phyloP scores from a whole-genome alignment of 2,329 filamentous ascomycete species.

The Ramularia endophylla region DNA sequence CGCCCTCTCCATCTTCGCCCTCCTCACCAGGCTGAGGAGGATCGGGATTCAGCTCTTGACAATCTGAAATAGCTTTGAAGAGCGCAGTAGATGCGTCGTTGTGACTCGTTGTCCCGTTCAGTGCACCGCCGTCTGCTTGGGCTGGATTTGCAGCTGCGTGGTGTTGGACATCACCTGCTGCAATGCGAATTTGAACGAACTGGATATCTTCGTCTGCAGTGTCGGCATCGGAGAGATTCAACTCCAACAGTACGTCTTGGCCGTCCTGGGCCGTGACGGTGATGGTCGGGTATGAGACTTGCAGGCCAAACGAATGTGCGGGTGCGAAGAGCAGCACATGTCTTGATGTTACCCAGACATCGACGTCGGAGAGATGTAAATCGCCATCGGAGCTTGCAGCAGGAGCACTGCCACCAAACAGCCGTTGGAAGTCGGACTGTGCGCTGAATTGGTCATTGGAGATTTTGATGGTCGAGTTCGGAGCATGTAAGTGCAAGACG shows the following conservation, averaged over 20 bases:
- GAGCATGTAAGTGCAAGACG: constrained; percentile 59
- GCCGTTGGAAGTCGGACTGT: constrained; percentile 34
- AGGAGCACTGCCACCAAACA: constrained; percentile 3
- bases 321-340: constrained; percentile 53
- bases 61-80: constrained; percentile 65
- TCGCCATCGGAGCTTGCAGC: constrained; percentile 16
- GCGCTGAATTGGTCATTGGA: constrained; percentile 49
- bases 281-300: constrained; percentile 68
- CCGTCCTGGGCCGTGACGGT: constrained; percentile 69
- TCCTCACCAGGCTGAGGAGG: constrained; percentile 48
- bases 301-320: constrained; percentile 53
- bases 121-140: constrained; percentile 3
- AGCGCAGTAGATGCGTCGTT: constrained; percentile 38
- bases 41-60: constrained; percentile 72
- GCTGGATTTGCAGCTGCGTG: constrained; percentile 11
- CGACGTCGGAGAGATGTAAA: constrained; percentile 27
- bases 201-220: constrained; percentile 59
- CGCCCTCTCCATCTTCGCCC: constrained; percentile 41
- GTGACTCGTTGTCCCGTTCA: not conserved
- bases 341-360: constrained; percentile 45
- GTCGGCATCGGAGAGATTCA: constrained; percentile 55
- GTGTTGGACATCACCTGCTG: constrained; percentile 40
- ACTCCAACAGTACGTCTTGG: constrained; percentile 58
- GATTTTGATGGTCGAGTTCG: constrained; percentile 52
- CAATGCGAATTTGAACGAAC: constrained; percentile 61